Conservation (phyloP, 352 stramenopile genomes). For the Pythium rhizo-oryzae region DNA sequence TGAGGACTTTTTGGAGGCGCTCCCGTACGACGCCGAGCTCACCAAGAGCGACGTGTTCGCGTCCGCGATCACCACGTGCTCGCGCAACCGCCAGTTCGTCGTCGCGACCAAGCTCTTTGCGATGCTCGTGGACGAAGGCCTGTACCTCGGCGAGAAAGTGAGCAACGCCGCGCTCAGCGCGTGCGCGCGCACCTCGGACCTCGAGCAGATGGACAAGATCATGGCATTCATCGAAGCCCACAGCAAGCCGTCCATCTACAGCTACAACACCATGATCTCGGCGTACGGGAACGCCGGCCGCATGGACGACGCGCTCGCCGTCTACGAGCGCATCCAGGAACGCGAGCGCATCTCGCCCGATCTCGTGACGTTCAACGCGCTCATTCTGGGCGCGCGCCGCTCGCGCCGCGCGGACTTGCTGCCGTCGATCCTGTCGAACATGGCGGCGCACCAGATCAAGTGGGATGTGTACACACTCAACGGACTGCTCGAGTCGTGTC, state of each 20-base stretch:
- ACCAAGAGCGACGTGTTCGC: constrained; percentile 72
- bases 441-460: constrained; percentile 43
- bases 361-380: constrained; percentile 70
- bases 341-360: constrained; percentile 44
- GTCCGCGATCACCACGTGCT: constrained; percentile 77
- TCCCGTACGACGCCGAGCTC: constrained; percentile 55
- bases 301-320: constrained; percentile 61
- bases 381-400: constrained; percentile 61
- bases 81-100: constrained; percentile 66
- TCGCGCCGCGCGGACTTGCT: constrained; percentile 54
- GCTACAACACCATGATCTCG: constrained; percentile 85
- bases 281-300: constrained; percentile 70
- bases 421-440: constrained; percentile 54
- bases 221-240: constrained; percentile 66
- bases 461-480: constrained; percentile 85
- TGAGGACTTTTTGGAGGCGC: constrained; percentile 56
- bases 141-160: constrained; percentile 76
- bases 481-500: constrained; percentile 69
- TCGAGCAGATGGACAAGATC: constrained; percentile 61
- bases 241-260: constrained; percentile 65
- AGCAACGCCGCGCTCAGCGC: constrained; percentile 72
- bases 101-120: constrained; percentile 64
- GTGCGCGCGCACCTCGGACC: constrained; percentile 62
- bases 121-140: constrained; percentile 63
- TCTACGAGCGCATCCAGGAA: constrained; percentile 45